Base-by-base conservation (phyloP, 192 early-diverging fungal species). In the Gonapodya sp. region DNA sequence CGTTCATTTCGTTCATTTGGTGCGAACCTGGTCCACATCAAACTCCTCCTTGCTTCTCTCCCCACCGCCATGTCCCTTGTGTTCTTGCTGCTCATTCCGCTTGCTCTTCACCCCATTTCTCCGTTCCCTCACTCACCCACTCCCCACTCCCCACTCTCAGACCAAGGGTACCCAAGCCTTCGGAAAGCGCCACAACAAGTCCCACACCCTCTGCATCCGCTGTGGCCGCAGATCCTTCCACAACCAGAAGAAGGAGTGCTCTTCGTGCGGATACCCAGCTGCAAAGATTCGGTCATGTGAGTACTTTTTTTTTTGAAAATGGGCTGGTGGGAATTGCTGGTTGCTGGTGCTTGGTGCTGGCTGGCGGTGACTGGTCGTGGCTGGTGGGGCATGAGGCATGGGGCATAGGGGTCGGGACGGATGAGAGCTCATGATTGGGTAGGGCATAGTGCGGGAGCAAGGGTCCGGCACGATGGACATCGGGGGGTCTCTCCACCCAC, bases 181-280 rank as follows among this genome's bases (percentile, higher is more conserved):
- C 90, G 98, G 98, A 96, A 98, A 96, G 91, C 95, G 96, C 87
- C 97, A 99, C 94, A 96, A 93, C 90, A 99, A 99, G 94, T 93
- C 98, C 83, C 98, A 99, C 96, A 94, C 93, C 82, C 92, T 98
- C 84, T 99, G 97, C 95, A 89, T 92, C 84, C 93, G 97, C 85
- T 99, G 98, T 89, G 98, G 98, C 79, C 91, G 92, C 82, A 94
- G 96, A 82, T 93, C 96, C 73, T 97, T 97, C 94, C 97, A 99
- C 94, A 96, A 94, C 93, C 96, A 98, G 91, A 99, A 99, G 95
- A 99, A 99, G 95, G 97, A 95, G 73, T 99, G 97, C 89, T 95
- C 96, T 85, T 95, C 95, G 86, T 99, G 97, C 90, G 96, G 95
- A 80, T 99, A 97, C 89, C 97, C 97, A 73, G 89, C 96, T 83